phyloP scores from a whole-genome alignment of 768 basidiomycete species.

The Russula sp. region DNA sequence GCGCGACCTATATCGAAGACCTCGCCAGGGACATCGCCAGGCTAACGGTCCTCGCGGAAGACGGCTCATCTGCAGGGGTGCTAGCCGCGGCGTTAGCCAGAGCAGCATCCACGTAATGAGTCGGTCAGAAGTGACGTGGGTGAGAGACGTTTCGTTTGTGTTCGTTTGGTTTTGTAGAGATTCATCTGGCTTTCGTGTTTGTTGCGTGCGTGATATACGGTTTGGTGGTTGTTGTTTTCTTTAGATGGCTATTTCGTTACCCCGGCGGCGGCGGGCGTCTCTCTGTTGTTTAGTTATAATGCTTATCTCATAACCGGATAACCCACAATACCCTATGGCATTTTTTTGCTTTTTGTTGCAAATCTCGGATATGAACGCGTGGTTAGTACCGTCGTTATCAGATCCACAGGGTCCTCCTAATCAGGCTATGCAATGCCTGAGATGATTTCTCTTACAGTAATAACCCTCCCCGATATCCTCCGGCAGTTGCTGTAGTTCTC shows the following conservation, averaged over 20 bases:
- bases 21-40: slow-evolving; percentile 32
- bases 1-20: slow-evolving; percentile 38
- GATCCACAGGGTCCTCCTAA: too few species aligned
- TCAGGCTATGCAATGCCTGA: too few species aligned
- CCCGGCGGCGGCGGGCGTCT: neutral
- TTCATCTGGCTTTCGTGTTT: neutral
- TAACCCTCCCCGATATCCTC: too few species aligned
- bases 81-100: slow-evolving; percentile 21
- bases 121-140: neutral
- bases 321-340: neutral
- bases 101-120: neutral
- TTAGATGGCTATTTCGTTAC: neutral
- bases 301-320: neutral
- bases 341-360: too few species aligned
- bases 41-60: slow-evolving; percentile 24
- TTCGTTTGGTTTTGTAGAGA: neutral
- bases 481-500: too few species aligned
- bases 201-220: neutral
- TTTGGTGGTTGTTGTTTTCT: neutral
- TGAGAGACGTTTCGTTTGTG: neutral
- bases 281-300: neutral
- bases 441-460: too few species aligned
- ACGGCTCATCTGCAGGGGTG: slow-evolving; percentile 24
- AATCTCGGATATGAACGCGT: too few species aligned
- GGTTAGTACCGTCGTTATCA: too few species aligned